Percentiles rank a stretch among this genome's conserved stretches.
Conservation (phyloP, 305 asterid genomes). For the Fraxinus dipetala region DNA sequence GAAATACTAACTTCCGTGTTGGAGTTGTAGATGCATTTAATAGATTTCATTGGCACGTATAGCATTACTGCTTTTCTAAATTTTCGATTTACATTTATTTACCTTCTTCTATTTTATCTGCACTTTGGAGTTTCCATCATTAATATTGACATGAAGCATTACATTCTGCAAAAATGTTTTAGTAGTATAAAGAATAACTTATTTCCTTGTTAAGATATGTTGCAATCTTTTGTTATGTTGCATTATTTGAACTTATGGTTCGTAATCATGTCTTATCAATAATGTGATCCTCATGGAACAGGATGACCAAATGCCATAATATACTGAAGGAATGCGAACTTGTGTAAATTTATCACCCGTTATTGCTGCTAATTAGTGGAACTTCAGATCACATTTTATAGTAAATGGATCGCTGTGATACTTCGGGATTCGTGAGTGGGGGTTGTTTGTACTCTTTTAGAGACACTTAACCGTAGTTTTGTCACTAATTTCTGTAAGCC, state of each 20-base stretch:
- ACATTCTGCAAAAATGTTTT: background rate
- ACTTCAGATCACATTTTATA: slow-evolving; percentile 6
- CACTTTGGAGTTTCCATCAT: background rate
- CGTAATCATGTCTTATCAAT: slow-evolving; percentile 4
- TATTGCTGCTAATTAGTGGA: slow-evolving; percentile 32
- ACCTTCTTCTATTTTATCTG: background rate
- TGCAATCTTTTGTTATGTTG: background rate
- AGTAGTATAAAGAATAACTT: slow-evolving; percentile 9
- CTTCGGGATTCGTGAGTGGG: slow-evolving; percentile 96
- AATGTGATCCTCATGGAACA: slow-evolving; percentile 33
- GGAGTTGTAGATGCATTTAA: background rate
- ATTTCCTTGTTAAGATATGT: background rate
- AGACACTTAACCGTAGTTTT: slow-evolving; percentile 68
- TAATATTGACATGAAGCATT: background rate
- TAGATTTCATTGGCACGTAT: background rate
- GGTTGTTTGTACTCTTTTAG: slow-evolving; percentile 66
- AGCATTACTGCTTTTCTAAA: background rate
- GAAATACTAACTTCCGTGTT: background rate
- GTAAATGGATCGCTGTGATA: slow-evolving; percentile 88
- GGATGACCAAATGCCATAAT: slow-evolving; percentile 41
- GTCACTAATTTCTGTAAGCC: slow-evolving; percentile 42
- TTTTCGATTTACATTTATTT: background rate
- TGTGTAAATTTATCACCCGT: slow-evolving; percentile 25
- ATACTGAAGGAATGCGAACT: slow-evolving; percentile 27
- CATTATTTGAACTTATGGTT: slow-evolving; percentile 3